phyloP scores from a whole-genome alignment of 2,329 filamentous ascomycete species.

The Arthrobotrys sphaeroides region DNA sequence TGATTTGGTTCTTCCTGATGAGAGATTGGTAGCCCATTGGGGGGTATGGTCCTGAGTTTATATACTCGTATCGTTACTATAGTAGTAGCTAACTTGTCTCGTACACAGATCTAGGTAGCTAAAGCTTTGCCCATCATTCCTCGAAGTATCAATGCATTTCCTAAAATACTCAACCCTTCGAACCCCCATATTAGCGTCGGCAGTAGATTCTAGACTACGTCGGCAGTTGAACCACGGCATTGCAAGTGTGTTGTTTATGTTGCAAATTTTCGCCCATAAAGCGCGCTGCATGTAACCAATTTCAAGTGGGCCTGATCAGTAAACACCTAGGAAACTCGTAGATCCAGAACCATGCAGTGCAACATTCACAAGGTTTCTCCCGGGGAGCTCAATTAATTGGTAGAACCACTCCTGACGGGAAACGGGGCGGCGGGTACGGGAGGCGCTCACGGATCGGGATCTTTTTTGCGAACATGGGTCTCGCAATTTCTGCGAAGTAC shows the following conservation, averaged over 20 bases:
- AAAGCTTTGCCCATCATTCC: too few species aligned
- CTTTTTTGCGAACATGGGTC: too few species aligned
- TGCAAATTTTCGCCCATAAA: neutral
- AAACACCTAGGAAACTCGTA: neutral
- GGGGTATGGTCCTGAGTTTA: neutral
- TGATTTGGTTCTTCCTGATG: neutral
- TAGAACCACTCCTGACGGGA: too few species aligned
- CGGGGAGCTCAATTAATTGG: neutral
- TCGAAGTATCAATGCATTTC: neutral
- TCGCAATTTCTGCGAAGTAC: neutral
- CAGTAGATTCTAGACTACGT: too few species aligned
- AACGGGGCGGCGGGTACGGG: neutral
- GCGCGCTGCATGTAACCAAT: neutral
- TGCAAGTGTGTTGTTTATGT: neutral
- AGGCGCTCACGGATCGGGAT: conserved; percentile 6
- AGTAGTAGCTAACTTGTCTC: too few species aligned
- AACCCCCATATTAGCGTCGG: neutral
- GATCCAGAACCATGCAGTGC: conserved; percentile 8
- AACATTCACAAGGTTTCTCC: conserved; percentile 13
- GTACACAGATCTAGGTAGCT: too few species aligned
- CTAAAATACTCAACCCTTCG: neutral
- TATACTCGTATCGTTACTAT: neutral
- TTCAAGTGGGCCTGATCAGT: neutral
- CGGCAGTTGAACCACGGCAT: neutral
- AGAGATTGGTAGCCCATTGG: neutral